phyloP scores from a whole-genome alignment of 352 stramenopile genomes.

The Phytophthora hybrid region DNA sequence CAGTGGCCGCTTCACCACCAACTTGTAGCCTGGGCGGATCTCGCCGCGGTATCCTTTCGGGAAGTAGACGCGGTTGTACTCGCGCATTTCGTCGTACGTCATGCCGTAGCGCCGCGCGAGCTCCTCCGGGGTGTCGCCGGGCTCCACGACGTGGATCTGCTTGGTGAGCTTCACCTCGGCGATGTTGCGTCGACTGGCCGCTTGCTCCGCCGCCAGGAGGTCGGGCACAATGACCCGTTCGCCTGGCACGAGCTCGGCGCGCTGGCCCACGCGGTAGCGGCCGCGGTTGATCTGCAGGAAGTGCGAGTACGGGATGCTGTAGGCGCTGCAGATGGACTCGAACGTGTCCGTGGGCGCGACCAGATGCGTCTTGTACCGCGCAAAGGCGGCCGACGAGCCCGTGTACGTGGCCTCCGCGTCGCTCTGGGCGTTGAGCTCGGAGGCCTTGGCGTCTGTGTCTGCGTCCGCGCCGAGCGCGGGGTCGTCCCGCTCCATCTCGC shows the following conservation, averaged over 20 bases:
- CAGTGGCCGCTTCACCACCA: constrained; percentile 76
- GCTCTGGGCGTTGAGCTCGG: constrained; percentile 13
- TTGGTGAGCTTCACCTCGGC: constrained; percentile 87
- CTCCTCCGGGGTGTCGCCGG: constrained; percentile 73
- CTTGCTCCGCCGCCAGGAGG: constrained; percentile 58
- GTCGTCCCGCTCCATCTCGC: constrained; percentile 61
- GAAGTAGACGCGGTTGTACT: constrained; percentile 89
- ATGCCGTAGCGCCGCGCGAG: constrained; percentile 74
- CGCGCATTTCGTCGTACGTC: constrained; percentile 87
- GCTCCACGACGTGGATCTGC: constrained; percentile 86
- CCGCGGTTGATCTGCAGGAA: constrained; percentile 85
- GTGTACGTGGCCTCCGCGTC: constrained; percentile 39
- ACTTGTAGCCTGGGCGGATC: constrained; percentile 80
- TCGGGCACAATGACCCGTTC: constrained; percentile 84
- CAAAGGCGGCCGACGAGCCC: constrained; percentile 55
- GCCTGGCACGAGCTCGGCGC: constrained; percentile 64
- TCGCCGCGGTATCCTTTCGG: constrained; percentile 86
- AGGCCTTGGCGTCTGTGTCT: constrained; percentile 25
- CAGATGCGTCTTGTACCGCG: constrained; percentile 78
- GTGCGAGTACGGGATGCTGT: constrained; percentile 72
- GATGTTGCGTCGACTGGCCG: constrained; percentile 70
- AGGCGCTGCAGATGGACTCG: constrained; percentile 71
- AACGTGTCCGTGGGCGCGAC: constrained; percentile 68
- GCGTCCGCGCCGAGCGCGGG: not conserved
- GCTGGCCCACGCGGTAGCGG: constrained; percentile 70